Evolutionary conservation across 192 early-diverging fungal species (phyloP), one percentile per base, ranked within the genome.

Genomic region (Irineochytrium annulatum): DNA sequence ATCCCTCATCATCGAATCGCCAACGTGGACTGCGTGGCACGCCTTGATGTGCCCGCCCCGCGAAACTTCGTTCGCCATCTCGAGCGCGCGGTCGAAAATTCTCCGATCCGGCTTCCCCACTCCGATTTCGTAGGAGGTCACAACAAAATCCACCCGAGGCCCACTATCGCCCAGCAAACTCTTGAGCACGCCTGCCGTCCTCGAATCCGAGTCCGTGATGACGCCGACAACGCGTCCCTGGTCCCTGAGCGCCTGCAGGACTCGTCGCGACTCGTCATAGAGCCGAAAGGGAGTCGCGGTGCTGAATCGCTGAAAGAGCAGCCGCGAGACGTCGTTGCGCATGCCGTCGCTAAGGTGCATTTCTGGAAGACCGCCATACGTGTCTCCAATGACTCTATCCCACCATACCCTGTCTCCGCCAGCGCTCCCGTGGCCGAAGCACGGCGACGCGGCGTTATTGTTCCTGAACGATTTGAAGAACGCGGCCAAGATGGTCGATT

Each of bases 21-120:
- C 35, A 41, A 57, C 14, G 16, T 57, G 30, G 11, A 55, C 22
- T n/a, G n/a, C n/a, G n/a, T n/a, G n/a, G 8, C 13, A n/a, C 20
- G 11, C 48, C 48, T 22, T 26, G 8, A 51, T 26, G n/a, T 13
- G 11, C 11, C 54, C 29, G 19, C 31, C 16, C 16, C 33, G 16
- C 0, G 33, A 16, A 55, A 33, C 33, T 19, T 17, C 33, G 1
- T 13, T 3, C 26, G 58, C 58, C 26, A 19, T 20, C 39, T 39
- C 29, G 22, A 60, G 43, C 3, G 64, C 56, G n/a, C 20, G n/a
- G 29, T 66, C 22, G 33, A 61, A 66, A 27, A 66, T 66, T 1
- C 43, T 16, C 3, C 30, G 54, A 52, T 60, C 57, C 13, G 64
- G 64, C 48, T 66, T 66, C 32, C 17, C 35, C 3, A 14, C 13